A percentile compares a stretch with the other conserved stretches of the same genome.
phyloP scores from a whole-genome alignment of 2,329 filamentous ascomycete species.

The Passalora sequoiae region DNA sequence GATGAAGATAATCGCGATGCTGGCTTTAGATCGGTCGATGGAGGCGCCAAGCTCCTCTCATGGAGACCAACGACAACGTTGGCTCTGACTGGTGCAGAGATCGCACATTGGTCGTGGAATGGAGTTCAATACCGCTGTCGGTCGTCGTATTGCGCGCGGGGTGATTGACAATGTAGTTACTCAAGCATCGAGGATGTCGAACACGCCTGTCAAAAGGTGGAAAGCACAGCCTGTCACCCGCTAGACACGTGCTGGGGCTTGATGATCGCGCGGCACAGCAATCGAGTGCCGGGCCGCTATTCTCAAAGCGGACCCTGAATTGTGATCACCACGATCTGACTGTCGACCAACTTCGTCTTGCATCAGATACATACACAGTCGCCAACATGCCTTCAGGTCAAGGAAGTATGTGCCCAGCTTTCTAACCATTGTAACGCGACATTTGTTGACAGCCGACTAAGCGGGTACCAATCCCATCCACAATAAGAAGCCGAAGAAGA shows the following conservation, averaged over 20 bases:
- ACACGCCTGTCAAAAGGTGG: neutral
- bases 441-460: conserved; percentile 24
- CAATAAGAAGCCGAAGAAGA: conserved; percentile 81
- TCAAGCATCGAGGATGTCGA: neutral
- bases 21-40: conserved; percentile 4
- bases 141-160: too few relatives aligned
- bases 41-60: neutral
- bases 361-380: conserved; percentile 1
- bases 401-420: conserved; percentile 39
- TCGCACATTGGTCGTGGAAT: conserved; percentile 3
- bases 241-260: too few relatives aligned
- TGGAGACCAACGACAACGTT: conserved; percentile 1
- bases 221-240: too few relatives aligned
- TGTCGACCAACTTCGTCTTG: neutral
- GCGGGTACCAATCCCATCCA: conserved; percentile 52
- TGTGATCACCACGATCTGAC: neutral
- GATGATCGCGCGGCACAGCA: too few relatives aligned
- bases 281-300: too few relatives aligned
- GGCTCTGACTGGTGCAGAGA: neutral
- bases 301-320: neutral
- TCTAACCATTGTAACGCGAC: neutral
- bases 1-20: conserved; percentile 1
- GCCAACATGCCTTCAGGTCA: conserved; percentile 47
- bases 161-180: too few relatives aligned
- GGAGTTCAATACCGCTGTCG: neutral